Base-by-base conservation (phyloP, 176 grass and related monocot genomes). In the Neostapfia colusana region DNA sequence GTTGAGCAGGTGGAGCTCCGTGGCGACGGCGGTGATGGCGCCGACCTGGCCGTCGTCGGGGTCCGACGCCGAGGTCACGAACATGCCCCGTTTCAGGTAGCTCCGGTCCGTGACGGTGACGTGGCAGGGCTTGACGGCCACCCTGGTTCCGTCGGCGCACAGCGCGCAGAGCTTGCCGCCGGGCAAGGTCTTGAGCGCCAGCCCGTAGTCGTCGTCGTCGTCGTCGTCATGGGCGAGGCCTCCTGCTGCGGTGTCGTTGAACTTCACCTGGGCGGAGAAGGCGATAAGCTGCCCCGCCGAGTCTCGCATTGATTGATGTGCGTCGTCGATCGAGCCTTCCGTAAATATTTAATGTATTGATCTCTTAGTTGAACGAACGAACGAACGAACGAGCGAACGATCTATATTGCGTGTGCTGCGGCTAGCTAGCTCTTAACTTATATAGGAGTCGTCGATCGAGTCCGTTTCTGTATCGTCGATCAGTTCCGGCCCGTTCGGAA, bases 21-120 rank as follows among this genome's bases (percentile, higher is more conserved):
- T 49, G 56, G 78, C 8, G 24, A 10, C 21, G 10, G 2, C 60
- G 11, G 36, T 74, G 57, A 73, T 15, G 25, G 70, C 7, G 9
- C 68, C 68, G 79, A 27, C 17, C 43, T 81, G 79, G 3, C 67
- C n/a, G n/a, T n/a, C 79, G 9, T 18, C 21, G 28, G 3, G 20
- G 56, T 81, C 56, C 5, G 67, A 51, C 2, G 13, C 16, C 34
- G 9, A 31, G 15, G 31, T 35, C 4, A 81, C 79, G 0, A 4
- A 0, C 21, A 40, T 1, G 2, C 69, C 69, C 0, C 7, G 69
- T 3, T 31, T 0, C 15, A 63, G 10, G 15, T 0, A 4, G 31
- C 41, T 62, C 67, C 79, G 7, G 34, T 72, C 79, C 10, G 50
- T 0, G 31, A 63, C 9, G 68, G 4, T 4, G 42, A 63, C 1